A percentile compares a stretch with the other conserved stretches of the same genome.
phyloP scores from a whole-genome alignment of 1,139 yeast species.

The Kodamaea arcana region DNA sequence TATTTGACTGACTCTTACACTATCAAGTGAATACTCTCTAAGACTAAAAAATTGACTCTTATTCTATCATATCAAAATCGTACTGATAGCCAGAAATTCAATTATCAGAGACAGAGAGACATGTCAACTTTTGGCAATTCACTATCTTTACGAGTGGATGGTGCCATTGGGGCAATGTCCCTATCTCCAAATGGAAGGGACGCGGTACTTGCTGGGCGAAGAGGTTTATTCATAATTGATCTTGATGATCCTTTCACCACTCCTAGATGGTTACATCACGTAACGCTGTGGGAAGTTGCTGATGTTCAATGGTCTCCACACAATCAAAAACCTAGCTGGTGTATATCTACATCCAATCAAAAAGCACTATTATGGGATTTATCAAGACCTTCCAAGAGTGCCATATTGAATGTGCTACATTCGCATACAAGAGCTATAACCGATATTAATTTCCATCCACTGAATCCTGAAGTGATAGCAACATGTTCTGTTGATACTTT shows the following conservation, averaged over 20 bases:
- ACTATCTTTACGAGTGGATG: constrained; percentile 81
- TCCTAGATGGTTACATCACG: constrained; percentile 89
- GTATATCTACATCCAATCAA: constrained; percentile 89
- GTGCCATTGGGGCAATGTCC: constrained; percentile 91
- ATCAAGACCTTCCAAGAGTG: constrained; percentile 67
- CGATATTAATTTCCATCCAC: constrained; percentile 88
- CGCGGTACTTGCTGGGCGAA: constrained; percentile 85
- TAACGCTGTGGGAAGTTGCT: constrained; percentile 97
- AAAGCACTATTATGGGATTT: constrained; percentile 94
- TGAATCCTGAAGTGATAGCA: constrained; percentile 83
- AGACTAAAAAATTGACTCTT: too few species aligned
- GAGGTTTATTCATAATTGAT: constrained; percentile 86
- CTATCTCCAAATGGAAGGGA: constrained; percentile 91
- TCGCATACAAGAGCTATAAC: constrained; percentile 92
- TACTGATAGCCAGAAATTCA: too few species aligned
- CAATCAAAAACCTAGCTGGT: constrained; percentile 84
- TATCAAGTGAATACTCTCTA: too few species aligned
- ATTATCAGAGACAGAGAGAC: too few species aligned
- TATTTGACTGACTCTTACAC: too few species aligned
- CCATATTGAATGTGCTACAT: constrained; percentile 83
- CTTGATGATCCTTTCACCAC: constrained; percentile 92
- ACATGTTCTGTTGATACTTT: constrained; percentile 91
- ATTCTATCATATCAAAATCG: too few species aligned
- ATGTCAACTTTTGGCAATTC: constrained; percentile 18
- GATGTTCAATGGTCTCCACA: constrained; percentile 97